phyloP scores from a whole-genome alignment of 2,329 filamentous ascomycete genomes.

The Blumeria graminis region DNA sequence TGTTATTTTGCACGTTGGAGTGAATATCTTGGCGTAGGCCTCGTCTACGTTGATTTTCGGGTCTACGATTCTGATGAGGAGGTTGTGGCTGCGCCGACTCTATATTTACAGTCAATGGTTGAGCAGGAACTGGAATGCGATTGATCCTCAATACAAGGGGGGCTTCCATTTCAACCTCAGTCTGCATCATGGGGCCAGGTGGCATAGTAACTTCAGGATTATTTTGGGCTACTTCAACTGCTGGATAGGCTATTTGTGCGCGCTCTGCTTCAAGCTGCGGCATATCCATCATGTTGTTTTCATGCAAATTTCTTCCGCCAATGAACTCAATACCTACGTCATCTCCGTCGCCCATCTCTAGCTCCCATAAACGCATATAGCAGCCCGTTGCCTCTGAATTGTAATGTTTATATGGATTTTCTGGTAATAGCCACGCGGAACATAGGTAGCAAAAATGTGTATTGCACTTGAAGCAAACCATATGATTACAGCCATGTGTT shows the following conservation, averaged over 20 bases:
- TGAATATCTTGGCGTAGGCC: not conserved
- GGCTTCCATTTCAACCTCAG: conserved; percentile 12
- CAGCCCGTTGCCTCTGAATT: conserved; percentile 48
- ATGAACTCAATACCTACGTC: conserved; percentile 12
- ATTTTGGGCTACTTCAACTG: not conserved
- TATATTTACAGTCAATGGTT: conserved; percentile 3
- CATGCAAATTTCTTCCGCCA: conserved; percentile 2
- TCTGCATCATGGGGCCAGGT: conserved; percentile 3
- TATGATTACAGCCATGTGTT: conserved; percentile 86
- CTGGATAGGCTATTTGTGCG: conserved; percentile 1
- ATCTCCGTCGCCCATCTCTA: conserved; percentile 53
- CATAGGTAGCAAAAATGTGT: conserved; percentile 94
- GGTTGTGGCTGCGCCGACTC: not conserved
- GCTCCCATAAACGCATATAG: conserved; percentile 72
- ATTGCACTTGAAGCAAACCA: conserved; percentile 75
- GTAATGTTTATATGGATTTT: conserved; percentile 75
- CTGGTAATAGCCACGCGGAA: conserved; percentile 56
- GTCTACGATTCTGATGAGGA: conserved; percentile 2
- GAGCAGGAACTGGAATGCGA: conserved; percentile 9
- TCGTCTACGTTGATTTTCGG: conserved; percentile 1
- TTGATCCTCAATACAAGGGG: conserved; percentile 15
- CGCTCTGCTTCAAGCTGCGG: not conserved
- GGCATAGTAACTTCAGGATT: conserved; percentile 6
- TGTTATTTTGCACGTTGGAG: conserved; percentile 3
- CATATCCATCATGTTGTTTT: conserved; percentile 3